phyloP scores from a whole-genome alignment of 2,329 filamentous ascomycete species.

The Diaporthe australafricana region DNA sequence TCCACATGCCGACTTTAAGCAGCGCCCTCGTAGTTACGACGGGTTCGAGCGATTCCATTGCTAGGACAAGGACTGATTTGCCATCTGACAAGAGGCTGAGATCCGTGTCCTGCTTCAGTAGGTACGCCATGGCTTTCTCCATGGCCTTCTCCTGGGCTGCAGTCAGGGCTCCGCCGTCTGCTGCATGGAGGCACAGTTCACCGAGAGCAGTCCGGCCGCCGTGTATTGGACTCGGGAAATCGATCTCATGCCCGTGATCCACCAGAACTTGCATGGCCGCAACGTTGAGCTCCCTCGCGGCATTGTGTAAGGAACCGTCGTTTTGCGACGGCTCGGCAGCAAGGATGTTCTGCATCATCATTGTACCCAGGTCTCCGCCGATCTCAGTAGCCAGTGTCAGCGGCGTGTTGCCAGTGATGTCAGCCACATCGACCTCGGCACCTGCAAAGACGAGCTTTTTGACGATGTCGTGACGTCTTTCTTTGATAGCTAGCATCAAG shows the following conservation, averaged over 20 bases:
- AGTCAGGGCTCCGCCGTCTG: constrained; percentile 57
- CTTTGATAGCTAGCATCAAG: constrained; percentile 69
- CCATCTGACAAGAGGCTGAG: constrained; percentile 65
- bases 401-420: constrained; percentile 68
- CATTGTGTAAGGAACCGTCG: constrained; percentile 76
- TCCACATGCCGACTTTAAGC: constrained; percentile 74
- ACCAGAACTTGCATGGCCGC: constrained; percentile 67
- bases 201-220: constrained; percentile 72
- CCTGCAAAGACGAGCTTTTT: constrained; percentile 67
- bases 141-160: constrained; percentile 63
- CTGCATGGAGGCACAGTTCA: constrained; percentile 70
- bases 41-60: constrained; percentile 68
- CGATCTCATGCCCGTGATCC: constrained; percentile 69
- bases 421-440: constrained; percentile 69
- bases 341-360: constrained; percentile 66
- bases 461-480: constrained; percentile 67
- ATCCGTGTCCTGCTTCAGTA: constrained; percentile 69
- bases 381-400: constrained; percentile 69
- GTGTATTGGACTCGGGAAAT: constrained; percentile 73
- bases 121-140: constrained; percentile 66
- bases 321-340: constrained; percentile 68
- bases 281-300: constrained; percentile 69
- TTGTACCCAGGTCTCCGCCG: constrained; percentile 63
- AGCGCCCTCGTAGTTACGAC: constrained; percentile 67
- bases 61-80: constrained; percentile 70